Evolutionary conservation across 1,139 yeast species (phyloP).

Genomic region (Pichia cactophila): DNA sequence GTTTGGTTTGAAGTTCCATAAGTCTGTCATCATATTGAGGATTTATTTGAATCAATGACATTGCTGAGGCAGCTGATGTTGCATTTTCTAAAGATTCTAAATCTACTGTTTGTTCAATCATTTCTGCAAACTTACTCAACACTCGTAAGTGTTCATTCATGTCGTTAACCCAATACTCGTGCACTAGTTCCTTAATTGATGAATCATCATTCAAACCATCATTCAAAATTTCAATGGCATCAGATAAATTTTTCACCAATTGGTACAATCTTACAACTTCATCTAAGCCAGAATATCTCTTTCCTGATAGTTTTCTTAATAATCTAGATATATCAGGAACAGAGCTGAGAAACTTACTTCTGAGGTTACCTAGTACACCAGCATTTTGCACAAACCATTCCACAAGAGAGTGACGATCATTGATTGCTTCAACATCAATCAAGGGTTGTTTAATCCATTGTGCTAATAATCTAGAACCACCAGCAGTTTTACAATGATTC

Average conservation of each 20-base stretch:
- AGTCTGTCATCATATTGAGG: conserved; percentile 85
- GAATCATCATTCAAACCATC: conserved; percentile 32
- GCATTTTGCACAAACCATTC: conserved; percentile 65
- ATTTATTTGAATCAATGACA: conserved; percentile 72
- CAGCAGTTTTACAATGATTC: conserved; percentile 78
- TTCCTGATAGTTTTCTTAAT: conserved; percentile 51
- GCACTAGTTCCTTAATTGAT: conserved; percentile 33
- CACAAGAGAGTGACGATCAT: conserved; percentile 66
- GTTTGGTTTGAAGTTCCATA: conserved; percentile 47
- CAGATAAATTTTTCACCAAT: conserved; percentile 64
- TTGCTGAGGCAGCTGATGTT: conserved; percentile 25
- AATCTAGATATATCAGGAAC: conserved; percentile 81
- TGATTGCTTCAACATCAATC: conserved; percentile 51
- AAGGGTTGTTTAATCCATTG: conserved; percentile 97
- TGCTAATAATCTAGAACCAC: conserved; percentile 77
- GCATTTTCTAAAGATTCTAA: conserved; percentile 62
- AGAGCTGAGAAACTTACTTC: conserved; percentile 57
- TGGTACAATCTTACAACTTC: conserved; percentile 91
- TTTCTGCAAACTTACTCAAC: conserved; percentile 64
- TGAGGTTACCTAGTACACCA: conserved; percentile 54
- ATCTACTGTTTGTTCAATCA: conserved; percentile 90
- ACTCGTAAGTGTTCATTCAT: conserved; percentile 42
- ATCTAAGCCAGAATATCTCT: conserved; percentile 42
- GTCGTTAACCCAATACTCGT: conserved; percentile 51
- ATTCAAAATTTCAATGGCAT: conserved; percentile 45